Base-by-base conservation (phyloP, 148 eudicot species). In the Hydrangea macrophylla region DNA sequence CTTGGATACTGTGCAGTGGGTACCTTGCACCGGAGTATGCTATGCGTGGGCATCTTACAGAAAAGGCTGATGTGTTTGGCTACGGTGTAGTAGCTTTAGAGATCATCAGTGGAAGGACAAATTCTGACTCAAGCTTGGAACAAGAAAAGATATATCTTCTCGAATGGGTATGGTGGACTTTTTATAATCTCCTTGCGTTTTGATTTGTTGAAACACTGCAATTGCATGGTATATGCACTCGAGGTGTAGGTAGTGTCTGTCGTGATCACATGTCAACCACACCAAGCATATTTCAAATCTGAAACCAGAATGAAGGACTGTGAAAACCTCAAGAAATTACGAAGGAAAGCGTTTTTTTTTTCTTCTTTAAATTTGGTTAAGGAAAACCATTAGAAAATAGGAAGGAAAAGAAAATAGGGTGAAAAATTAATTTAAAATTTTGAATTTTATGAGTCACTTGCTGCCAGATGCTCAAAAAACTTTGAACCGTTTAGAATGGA, bases 1-100 rank as follows among this genome's bases (percentile, higher is more conserved):
- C 32, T 50, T 62, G 51, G 64, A 33, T 44, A 18, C 44, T 53
- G 5, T 79, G 39, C 56, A 92, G 98, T 71, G 98, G 98, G 35
- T 92, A 90, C 76, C 91, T 92, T 74, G 98, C 98, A n/a, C 98
- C 93, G 8, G 98, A 92, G 71, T 92, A 92, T 59, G 98, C 98
- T 10, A 74, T 92, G 91, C 86, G 93, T 53, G 98, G 98, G 40
- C 95, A 79, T 60, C 96, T 90, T n/a, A 92, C 98, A 0, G 94
- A 92, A 71, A 92, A 92, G 82, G 96, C 82, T 44, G 98, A 92
- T 76, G 90, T 90, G 64, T 92, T 88, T 79, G 82, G 94, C 44
- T 92, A 86, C 67, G 98, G 98, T 50, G 88, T 92, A 20, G 85
- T 90, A 69, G 90, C 92, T 68, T 75, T 92, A 0, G 98, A 92